Conservation (phyloP, 2,329 filamentous ascomycete genomes). For the Aspergillus glaucus region DNA sequence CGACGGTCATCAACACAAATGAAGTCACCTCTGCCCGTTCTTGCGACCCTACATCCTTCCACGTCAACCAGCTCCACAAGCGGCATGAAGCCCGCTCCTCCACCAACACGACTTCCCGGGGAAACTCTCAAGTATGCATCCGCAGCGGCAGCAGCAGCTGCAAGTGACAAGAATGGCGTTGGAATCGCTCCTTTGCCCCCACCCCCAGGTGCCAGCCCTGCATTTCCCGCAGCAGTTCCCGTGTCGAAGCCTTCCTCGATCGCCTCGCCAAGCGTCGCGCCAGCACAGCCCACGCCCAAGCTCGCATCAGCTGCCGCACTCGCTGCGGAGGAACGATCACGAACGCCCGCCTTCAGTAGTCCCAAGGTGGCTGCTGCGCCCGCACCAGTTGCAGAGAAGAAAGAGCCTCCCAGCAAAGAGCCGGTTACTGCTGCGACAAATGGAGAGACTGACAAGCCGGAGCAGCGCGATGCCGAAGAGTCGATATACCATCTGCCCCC, state of each 20-base stretch:
- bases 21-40: constrained; percentile 87
- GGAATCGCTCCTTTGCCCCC: constrained; percentile 91
- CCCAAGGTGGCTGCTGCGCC: constrained; percentile 40
- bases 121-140: constrained; percentile 96
- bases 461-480: constrained; percentile 57
- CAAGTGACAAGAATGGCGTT: constrained; percentile 78
- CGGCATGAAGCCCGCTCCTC: constrained; percentile 85
- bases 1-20: constrained; percentile 80
- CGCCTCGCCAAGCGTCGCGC: constrained; percentile 48
- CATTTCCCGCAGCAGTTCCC: constrained; percentile 46
- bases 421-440: constrained; percentile 36
- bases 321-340: constrained; percentile 43
- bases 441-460: constrained; percentile 44
- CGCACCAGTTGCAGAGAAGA: constrained; percentile 43
- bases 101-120: constrained; percentile 76
- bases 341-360: constrained; percentile 45
- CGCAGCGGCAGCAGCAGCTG: constrained; percentile 85
- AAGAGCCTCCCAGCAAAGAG: constrained; percentile 38
- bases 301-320: constrained; percentile 30
- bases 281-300: constrained; percentile 45
- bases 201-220: constrained; percentile 60
- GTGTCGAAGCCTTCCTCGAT: constrained; percentile 52
- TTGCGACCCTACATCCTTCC: constrained; percentile 76
- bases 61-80: constrained; percentile 43
- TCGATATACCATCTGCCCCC: constrained; percentile 90